phyloP scores from a whole-genome alignment of 805 yeast species.

The Zygosaccharomyces bisporus region DNA sequence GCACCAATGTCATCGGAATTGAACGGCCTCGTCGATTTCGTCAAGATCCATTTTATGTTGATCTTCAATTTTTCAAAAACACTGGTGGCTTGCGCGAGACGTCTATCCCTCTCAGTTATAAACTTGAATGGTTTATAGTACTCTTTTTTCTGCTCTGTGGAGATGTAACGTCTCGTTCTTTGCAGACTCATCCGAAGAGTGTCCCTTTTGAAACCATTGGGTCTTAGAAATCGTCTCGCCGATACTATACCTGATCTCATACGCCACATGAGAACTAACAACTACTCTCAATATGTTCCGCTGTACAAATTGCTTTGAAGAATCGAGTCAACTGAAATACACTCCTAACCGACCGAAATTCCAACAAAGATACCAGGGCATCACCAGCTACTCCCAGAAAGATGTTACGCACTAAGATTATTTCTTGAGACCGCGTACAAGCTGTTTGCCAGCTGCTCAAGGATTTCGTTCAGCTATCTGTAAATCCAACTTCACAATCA shows the following conservation, averaged over 20 bases:
- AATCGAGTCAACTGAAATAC: not conserved
- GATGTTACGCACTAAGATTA: too few relatives aligned
- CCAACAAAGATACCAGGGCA: not conserved
- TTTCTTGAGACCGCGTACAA: too few relatives aligned
- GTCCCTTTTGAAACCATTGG: not conserved
- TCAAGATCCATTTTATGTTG: slow-evolving; percentile 68
- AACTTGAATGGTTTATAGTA: slow-evolving; percentile 16
- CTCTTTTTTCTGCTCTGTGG: not conserved
- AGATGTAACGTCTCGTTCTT: not conserved
- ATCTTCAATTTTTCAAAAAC: slow-evolving; percentile 42
- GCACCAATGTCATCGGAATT: slow-evolving; percentile 92
- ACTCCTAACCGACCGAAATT: not conserved
- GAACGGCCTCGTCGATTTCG: slow-evolving; percentile 74
- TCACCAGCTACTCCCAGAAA: not conserved
- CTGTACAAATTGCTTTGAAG: not conserved
- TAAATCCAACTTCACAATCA: slow-evolving; percentile 50
- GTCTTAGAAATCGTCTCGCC: not conserved
- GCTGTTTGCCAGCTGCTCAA: not conserved
- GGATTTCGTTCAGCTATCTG: not conserved
- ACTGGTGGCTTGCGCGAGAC: slow-evolving; percentile 42
- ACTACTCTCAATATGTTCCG: too few relatives aligned
- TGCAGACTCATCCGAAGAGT: not conserved
- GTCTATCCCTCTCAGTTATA: slow-evolving; percentile 27
- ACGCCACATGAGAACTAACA: not conserved
- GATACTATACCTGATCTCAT: not conserved